A percentile compares a stretch with the other conserved stretches of the same genome.
Conservation (phyloP, 2,329 filamentous ascomycete genomes). For the Zasmidium angulare region DNA sequence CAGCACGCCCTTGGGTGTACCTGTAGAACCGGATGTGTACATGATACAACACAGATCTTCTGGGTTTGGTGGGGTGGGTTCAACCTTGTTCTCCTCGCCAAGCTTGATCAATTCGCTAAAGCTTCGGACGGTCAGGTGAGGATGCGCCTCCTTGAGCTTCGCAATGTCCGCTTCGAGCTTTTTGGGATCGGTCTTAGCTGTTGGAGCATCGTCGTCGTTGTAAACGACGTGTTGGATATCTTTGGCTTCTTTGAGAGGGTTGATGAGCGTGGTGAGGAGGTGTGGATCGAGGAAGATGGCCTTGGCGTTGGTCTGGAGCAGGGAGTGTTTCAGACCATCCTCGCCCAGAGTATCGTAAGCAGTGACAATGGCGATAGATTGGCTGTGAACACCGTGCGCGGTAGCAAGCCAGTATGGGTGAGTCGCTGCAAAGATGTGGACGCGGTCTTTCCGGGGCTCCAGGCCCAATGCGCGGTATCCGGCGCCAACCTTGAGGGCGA, state of each 20-base stretch:
- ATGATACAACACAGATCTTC: slow-evolving; percentile 79
- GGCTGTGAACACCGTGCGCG: slow-evolving; percentile 67
- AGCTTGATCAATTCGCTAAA: slow-evolving; percentile 57
- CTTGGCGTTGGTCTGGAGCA: slow-evolving; percentile 75
- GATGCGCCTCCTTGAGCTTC: slow-evolving; percentile 53
- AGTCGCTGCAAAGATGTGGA: slow-evolving; percentile 84
- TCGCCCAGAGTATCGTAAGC: slow-evolving; percentile 91
- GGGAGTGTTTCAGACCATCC: slow-evolving; percentile 79
- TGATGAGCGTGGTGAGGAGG: slow-evolving; percentile 57
- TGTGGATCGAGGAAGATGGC: slow-evolving; percentile 87
- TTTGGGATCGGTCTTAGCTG: slow-evolving; percentile 35
- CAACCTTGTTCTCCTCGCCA: slow-evolving; percentile 65
- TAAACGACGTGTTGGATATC: slow-evolving; percentile 60
- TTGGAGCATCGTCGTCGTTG: slow-evolving; percentile 50
- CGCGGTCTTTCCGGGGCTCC: slow-evolving; percentile 58
- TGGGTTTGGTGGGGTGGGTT: slow-evolving; percentile 69
- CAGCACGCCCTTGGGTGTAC: slow-evolving; percentile 83
- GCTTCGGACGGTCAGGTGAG: slow-evolving; percentile 54
- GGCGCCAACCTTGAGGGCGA: slow-evolving; percentile 67
- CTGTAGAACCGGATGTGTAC: slow-evolving; percentile 86
- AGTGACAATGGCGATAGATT: slow-evolving; percentile 88
- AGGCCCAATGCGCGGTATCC: slow-evolving; percentile 75
- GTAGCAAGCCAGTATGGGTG: slow-evolving; percentile 80
- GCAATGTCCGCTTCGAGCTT: slow-evolving; percentile 55
- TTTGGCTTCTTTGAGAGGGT: slow-evolving; percentile 56